These are phyloP conservation scores for Colletotrichum endophyticum DNA, from an alignment of 2,329 filamentous ascomycete species.

Conservation along the genomic window DNA sequence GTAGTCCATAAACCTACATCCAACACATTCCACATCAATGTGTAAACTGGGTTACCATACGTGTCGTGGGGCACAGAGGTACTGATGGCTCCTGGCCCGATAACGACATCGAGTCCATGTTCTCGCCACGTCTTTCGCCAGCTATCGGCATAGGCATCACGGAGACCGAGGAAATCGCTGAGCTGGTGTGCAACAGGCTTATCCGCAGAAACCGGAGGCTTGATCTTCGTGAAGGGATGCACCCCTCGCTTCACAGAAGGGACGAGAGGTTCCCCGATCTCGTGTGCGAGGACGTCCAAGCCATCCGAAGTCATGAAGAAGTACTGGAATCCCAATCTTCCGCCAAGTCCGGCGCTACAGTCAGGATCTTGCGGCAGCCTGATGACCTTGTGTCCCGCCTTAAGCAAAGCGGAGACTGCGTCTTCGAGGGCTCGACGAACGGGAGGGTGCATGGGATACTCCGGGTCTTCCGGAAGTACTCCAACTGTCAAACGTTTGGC, in stretches of 20 bases:
- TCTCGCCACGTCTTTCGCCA: conserved; percentile 48
- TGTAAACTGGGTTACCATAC: conserved; percentile 51
- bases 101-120: conserved; percentile 51
- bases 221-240: conserved; percentile 25
- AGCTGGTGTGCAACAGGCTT: conserved; percentile 39
- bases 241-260: conserved; percentile 35
- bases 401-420: conserved; percentile 40
- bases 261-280: conserved; percentile 46
- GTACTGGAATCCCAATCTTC: conserved; percentile 42
- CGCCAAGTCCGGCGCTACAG: conserved; percentile 31
- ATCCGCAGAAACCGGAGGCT: conserved; percentile 31
- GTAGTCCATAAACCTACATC: conserved; percentile 43
- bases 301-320: conserved; percentile 38
- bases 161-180: conserved; percentile 43
- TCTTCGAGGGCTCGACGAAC: conserved; percentile 48
- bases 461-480: conserved; percentile 48
- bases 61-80: conserved; percentile 58
- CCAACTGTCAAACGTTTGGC: conserved; percentile 47
- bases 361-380: conserved; percentile 31
- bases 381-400: conserved; percentile 50
- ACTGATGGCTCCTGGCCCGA: conserved; percentile 52
- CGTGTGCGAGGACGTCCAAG: conserved; percentile 32
- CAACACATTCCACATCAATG: conserved; percentile 54
- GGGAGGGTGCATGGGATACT: conserved; percentile 55
- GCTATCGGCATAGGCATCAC: conserved; percentile 30